These are phyloP conservation scores for Diversispora epigaea DNA, from an alignment of 192 early-diverging fungal genomes.

Conservation along the genomic window DNA sequence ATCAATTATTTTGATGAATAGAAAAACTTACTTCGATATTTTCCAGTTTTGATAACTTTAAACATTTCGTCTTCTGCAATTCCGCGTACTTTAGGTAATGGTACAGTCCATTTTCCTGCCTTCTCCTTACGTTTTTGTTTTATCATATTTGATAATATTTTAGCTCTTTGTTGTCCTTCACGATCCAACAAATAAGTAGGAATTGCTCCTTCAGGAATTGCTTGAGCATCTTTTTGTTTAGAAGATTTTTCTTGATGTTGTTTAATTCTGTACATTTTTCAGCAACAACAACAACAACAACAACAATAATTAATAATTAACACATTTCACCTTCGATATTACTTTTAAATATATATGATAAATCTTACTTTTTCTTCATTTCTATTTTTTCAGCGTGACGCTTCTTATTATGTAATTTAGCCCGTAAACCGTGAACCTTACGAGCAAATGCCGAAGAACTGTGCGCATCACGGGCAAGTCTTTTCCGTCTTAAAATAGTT, in stretches of 20 bases:
- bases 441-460: constrained; percentile 89
- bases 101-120: constrained; percentile 97
- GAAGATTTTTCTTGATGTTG: constrained; percentile 96
- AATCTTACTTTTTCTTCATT: constrained; percentile 95
- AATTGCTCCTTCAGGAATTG: constrained; percentile 93
- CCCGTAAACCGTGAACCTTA: constrained; percentile 96
- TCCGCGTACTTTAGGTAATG: constrained; percentile 96
- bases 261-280: constrained; percentile 68
- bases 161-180: constrained; percentile 95
- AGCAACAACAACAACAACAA: background rate
- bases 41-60: constrained; percentile 95
- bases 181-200: constrained; percentile 97
- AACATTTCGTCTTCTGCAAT: constrained; percentile 99
- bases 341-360: background rate
- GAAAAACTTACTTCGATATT: constrained; percentile 65
- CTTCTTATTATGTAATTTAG: constrained; percentile 99
- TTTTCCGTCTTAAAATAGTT: constrained; percentile 76
- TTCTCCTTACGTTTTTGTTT: constrained; percentile 99
- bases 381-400: constrained; percentile 97
- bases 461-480: constrained; percentile 90
- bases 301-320: background rate
- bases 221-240: constrained; percentile 89
- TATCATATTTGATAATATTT: constrained; percentile 98
- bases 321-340: background rate
- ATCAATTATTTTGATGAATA: background rate